Evolutionary conservation across 441 rosid genomes (phyloP), one percentile per base, ranked within the genome.

Genomic region (Euphorbia corollata): DNA sequence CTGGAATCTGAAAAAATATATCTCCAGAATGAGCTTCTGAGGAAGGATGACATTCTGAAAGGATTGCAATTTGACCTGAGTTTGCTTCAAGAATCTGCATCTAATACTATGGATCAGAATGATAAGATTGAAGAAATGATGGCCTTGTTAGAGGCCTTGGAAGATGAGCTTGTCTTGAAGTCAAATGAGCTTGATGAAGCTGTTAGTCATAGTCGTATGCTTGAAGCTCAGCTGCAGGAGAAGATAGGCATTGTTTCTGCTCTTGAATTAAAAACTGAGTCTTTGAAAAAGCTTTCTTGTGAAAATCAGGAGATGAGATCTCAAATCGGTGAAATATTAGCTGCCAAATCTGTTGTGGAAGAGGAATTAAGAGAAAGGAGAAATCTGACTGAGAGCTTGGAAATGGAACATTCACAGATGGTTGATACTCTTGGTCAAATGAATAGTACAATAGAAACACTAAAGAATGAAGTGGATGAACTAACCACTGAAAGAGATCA

Each of bases 61-160:
- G 99, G 98, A 58, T 75, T 94, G 70, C 80, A 80, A 73, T 94
- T 94, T 83, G 99, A 94, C 80, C 82, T 94, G 65, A 87, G 96
- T 80, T 78, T 91, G 70, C 71, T 94, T 75, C 99, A 94, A 74
- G 99, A 94, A 73, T 89, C 99, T 71, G 91, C 96, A 63, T 91
- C 98, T 61, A 85, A 71, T 68, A 75, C 85, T 23, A 87, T 76
- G 71, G 99, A 94, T 76, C 88, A 84, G 75, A 88, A 88, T 76
- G 97, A 92, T 79, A 61, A 54, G 75, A 79, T 89, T 64, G 86
- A 84, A 73, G 92, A 87, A 78, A 77, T 87, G 79, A 77, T 71
- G 72, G 80, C 83, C 72, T 77, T 84, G 62, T 62, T 88, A 72
- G 88, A 85, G 83, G 85, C 85, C 53, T 80, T 88, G 71, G 97